Conservation (phyloP, 306 rosid genomes). For the Ammopiptanthus mongolicus region DNA sequence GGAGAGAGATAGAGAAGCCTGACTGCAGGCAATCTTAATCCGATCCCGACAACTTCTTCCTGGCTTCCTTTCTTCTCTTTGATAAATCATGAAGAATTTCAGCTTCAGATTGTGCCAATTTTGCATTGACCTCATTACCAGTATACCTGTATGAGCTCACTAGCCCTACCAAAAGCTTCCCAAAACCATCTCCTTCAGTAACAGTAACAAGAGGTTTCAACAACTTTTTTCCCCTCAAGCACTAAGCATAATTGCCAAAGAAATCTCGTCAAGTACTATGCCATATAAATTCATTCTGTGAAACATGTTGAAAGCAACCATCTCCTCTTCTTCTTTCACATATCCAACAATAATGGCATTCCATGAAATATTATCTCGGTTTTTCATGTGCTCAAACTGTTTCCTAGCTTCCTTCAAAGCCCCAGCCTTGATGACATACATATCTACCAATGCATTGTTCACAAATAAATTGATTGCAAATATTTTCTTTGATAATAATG, state of each 20-base stretch:
- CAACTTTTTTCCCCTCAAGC: too few relatives aligned
- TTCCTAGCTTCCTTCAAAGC: slow-evolving; percentile 57
- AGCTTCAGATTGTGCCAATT: slow-evolving; percentile 55
- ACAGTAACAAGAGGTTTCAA: too few relatives aligned
- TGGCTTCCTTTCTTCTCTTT: slow-evolving; percentile 47
- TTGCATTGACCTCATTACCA: slow-evolving; percentile 44
- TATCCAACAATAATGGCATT: slow-evolving; percentile 82
- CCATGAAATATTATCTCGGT: slow-evolving; percentile 71
- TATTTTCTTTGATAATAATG: slow-evolving; percentile 51
- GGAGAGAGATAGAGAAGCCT: too few relatives aligned
- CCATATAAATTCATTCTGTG: slow-evolving; percentile 52
- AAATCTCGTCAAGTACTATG: slow-evolving; percentile 61
- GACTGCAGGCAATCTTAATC: too few relatives aligned
- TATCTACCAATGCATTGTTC: slow-evolving; percentile 71
- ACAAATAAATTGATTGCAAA: slow-evolving; percentile 48
- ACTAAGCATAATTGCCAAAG: slow-evolving; percentile 75
- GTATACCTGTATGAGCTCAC: slow-evolving; percentile 43
- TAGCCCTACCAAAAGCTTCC: slow-evolving; percentile 54
- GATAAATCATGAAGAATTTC: slow-evolving; percentile 59
- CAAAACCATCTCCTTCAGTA: too few relatives aligned
- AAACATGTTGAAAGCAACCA: slow-evolving; percentile 59
- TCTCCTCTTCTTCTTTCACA: slow-evolving; percentile 57
- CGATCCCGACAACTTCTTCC: slow-evolving; percentile 67
- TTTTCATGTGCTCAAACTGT: slow-evolving; percentile 59
- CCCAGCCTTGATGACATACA: slow-evolving; percentile 86